Conservation (phyloP, 1,284 basidiomycete species). For the Malassezia globosa region DNA sequence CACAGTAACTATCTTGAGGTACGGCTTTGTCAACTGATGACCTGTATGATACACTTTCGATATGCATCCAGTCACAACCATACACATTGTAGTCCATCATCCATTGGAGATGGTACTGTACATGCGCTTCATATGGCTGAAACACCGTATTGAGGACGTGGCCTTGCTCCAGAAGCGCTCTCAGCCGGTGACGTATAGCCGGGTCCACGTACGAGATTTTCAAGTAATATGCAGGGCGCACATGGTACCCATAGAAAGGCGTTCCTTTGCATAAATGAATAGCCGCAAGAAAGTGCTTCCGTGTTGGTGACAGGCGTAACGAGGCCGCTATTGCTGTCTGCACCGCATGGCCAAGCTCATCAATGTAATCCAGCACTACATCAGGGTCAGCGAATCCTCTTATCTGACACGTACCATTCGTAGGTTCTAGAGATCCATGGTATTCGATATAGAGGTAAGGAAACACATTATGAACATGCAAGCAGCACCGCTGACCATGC, state of each 20-base stretch:
- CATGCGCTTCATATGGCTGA: conserved; percentile 62
- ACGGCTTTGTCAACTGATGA: conserved; percentile 21
- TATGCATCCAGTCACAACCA: conserved; percentile 79
- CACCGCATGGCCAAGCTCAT: conserved; percentile 59
- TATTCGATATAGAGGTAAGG: conserved; percentile 55
- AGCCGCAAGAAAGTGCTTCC: conserved; percentile 29
- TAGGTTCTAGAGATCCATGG: conserved; percentile 40
- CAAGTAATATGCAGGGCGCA: conserved; percentile 73
- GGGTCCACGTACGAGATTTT: conserved; percentile 67
- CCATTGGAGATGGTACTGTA: conserved; percentile 80
- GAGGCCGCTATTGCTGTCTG: conserved; percentile 50
- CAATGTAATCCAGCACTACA: conserved; percentile 60
- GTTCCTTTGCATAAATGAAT: conserved; percentile 84
- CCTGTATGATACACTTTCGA: conserved; percentile 51
- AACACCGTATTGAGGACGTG: conserved; percentile 56
- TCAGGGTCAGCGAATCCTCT: background rate
- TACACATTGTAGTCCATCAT: conserved; percentile 90
- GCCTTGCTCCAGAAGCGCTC: conserved; percentile 34
- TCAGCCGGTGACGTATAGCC: conserved; percentile 28
- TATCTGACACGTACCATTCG: conserved; percentile 46
- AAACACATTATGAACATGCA: conserved; percentile 68
- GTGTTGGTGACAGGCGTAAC: conserved; percentile 12
- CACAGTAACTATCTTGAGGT: conserved; percentile 56
- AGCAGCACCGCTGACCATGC: conserved; percentile 64
- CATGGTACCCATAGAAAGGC: conserved; percentile 88